A percentile compares a stretch with the other conserved stretches of the same genome.
Evolutionary conservation across 331 rosid genomes (phyloP).

Genomic region (Phaseolus coccineus): DNA sequence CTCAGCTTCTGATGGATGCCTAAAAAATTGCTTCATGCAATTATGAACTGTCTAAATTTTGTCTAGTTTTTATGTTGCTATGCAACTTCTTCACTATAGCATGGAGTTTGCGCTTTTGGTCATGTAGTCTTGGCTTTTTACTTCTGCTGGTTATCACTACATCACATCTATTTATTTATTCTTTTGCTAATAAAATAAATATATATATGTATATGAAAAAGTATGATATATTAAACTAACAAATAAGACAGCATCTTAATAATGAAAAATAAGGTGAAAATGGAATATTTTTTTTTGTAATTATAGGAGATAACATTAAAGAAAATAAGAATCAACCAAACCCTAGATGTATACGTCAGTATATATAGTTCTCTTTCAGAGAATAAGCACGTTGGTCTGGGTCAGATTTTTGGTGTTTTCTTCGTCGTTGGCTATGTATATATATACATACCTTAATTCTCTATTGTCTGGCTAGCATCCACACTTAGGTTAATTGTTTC

Average conservation of each 20-base stretch:
- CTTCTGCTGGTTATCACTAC: too few species aligned
- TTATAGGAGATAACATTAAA: not conserved
- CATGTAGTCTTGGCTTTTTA: too few species aligned
- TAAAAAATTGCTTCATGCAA: too few species aligned
- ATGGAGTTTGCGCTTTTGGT: too few species aligned
- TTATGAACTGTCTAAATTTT: too few species aligned
- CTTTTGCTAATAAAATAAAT: too few species aligned
- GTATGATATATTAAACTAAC: not conserved
- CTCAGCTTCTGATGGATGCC: too few species aligned
- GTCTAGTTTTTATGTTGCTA: too few species aligned
- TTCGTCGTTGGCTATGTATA: not conserved
- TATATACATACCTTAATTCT: not conserved
- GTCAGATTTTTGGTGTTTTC: conserved; percentile 34
- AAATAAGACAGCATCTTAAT: not conserved
- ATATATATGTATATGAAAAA: too few species aligned
- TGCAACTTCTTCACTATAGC: too few species aligned
- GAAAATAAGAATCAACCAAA: not conserved
- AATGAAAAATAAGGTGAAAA: not conserved
- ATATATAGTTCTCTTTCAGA: conserved; percentile 19
- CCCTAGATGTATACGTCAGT: not conserved
- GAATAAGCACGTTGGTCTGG: not conserved
- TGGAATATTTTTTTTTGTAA: not conserved
- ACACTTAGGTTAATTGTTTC: conserved; percentile 25
- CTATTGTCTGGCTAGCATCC: not conserved
- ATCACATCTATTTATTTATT: too few species aligned